Conservation (phyloP, 495 filamentous ascomycete species). For the Sporormia fimetaria region DNA sequence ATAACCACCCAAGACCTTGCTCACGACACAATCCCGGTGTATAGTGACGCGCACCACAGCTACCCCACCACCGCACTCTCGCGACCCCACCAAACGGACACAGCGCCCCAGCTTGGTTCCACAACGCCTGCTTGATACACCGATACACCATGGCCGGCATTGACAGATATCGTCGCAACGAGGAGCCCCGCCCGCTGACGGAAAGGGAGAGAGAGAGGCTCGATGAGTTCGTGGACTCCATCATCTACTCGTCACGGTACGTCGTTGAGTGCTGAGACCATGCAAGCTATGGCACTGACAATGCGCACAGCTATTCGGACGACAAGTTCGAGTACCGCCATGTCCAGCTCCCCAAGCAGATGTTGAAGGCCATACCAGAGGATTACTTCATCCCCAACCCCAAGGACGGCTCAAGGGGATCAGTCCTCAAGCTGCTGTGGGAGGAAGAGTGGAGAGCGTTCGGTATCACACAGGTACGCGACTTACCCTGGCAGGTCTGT, state of each 20-base stretch:
- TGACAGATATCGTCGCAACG: slow-evolving; percentile 84
- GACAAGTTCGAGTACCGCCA: slow-evolving; percentile 86
- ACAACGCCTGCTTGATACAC: too few relatives aligned
- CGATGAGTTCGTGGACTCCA: slow-evolving; percentile 81
- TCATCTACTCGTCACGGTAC: slow-evolving; percentile 91
- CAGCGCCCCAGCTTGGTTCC: too few relatives aligned
- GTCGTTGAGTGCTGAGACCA: slow-evolving; percentile 17
- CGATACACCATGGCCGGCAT: slow-evolving; percentile 21
- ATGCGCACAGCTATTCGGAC: slow-evolving; percentile 61
- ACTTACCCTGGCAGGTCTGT: neutral
- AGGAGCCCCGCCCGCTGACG: slow-evolving; percentile 65
- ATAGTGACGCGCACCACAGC: too few relatives aligned
- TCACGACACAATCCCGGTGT: too few relatives aligned
- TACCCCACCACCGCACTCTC: too few relatives aligned
- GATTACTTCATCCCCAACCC: too few relatives aligned
- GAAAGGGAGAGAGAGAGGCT: slow-evolving; percentile 70
- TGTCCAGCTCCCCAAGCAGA: slow-evolving; percentile 91
- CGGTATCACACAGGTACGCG: slow-evolving; percentile 82
- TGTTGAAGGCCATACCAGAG: slow-evolving; percentile 92
- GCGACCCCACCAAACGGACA: too few relatives aligned
- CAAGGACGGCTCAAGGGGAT: slow-evolving; percentile 79
- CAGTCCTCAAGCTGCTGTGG: slow-evolving; percentile 90
- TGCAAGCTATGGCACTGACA: slow-evolving; percentile 2
- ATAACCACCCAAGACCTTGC: too few relatives aligned
- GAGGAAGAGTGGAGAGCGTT: slow-evolving; percentile 96